Conservation (phyloP, 2,329 filamentous ascomycete genomes). For the Colletotrichum spaethianum region DNA sequence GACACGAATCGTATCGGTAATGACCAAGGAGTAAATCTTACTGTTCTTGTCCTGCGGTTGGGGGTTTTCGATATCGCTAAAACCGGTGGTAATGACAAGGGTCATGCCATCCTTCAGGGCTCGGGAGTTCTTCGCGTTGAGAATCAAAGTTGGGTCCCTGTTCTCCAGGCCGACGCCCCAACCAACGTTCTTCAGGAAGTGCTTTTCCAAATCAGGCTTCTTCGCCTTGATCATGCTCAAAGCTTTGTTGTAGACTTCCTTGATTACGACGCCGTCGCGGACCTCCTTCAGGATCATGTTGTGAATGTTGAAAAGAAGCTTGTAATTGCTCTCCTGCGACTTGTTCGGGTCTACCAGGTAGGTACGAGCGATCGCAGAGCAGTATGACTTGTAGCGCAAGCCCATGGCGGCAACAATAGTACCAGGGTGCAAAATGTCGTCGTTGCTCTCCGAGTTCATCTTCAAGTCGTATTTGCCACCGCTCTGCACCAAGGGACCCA, state of each 20-base stretch:
- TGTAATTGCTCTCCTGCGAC: constrained; percentile 94
- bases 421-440: constrained; percentile 87
- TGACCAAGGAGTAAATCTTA: constrained; percentile 88
- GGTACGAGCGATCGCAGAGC: constrained; percentile 90
- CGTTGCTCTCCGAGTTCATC: constrained; percentile 83
- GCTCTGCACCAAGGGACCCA: constrained; percentile 92
- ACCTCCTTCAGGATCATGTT: constrained; percentile 92
- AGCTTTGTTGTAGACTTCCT: constrained; percentile 94
- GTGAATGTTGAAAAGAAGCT: constrained; percentile 86
- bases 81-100: constrained; percentile 88
- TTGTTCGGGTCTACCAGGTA: constrained; percentile 98
- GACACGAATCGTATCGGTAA: constrained; percentile 95
- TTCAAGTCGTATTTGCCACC: constrained; percentile 95
- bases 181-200: constrained; percentile 94
- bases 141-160: constrained; percentile 83
- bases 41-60: constrained; percentile 91
- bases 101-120: constrained; percentile 97
- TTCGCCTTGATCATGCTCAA: constrained; percentile 84
- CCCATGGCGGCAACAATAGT: constrained; percentile 95
- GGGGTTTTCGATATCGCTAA: constrained; percentile 90
- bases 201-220: constrained; percentile 94
- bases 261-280: constrained; percentile 86
- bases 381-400: constrained; percentile 95
- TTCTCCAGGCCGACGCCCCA: constrained; percentile 94
- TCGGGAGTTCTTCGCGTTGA: constrained; percentile 89